Evolutionary conservation across 352 stramenopile species (phyloP), one percentile per base, ranked within the genome.

Genomic region (Pythium utonaiense): DNA sequence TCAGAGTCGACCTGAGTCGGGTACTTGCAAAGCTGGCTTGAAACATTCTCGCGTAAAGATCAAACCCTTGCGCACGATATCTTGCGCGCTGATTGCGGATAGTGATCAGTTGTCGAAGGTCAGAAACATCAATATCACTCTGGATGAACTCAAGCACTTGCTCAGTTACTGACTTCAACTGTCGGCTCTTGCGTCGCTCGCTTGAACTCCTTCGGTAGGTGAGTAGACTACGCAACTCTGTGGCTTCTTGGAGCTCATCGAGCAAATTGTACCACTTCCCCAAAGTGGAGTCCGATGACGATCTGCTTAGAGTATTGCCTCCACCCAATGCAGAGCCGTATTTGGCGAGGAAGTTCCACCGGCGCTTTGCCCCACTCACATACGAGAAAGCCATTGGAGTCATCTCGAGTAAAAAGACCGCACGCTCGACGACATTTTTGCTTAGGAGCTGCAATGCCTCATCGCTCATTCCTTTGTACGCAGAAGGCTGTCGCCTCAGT

Each of bases 101-200:
- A 12, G 57, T 47, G 21, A 93, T 79, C 19, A 84, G 45, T 30
- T 71, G 58, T 22, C 65, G 66, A 10, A 93, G 45, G 25, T 91
- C 84, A 1, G 50, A 34, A 9, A 91, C 62, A 66, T 89, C 82
- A 10, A 86, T 74, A 47, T 92, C 84, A 55, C 84, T 93, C 45
- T 93, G 84, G 56, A 93, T 83, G 62, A 93, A 93, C 45, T 91
- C 84, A 3, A 93, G 73, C 19, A 93, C 80, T 69, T 92, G 78
- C 34, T 93, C 84, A 3, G 84, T 93, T 34, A 91, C 78, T 0
- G 82, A 87, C 57, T 91, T 93, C 2, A 51, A 54, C 57, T 86
- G 69, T 0, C 68, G 63, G 17, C 69, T 59, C 30, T 82, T 76
- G 13, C 84, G 58, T 17, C 84, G 64, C 33, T 91, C 84, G 62